Percentiles rank a stretch among this genome's conserved stretches.
These are phyloP conservation scores for Geotrichum siamense DNA, from an alignment of 1,139 yeast species.

Conservation along the genomic window DNA sequence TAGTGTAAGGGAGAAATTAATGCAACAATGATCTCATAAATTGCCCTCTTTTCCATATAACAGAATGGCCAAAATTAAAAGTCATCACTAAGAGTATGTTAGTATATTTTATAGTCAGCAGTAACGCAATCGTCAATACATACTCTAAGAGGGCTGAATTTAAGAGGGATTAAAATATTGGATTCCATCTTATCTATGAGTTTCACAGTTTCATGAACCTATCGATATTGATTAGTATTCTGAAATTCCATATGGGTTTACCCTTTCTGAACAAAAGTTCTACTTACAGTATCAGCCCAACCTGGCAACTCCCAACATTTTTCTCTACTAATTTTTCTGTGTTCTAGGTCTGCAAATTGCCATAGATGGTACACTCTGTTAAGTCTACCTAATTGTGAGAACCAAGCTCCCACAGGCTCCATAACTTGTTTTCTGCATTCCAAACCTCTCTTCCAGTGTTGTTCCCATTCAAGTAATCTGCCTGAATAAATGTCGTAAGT, in stretches of 20 bases:
- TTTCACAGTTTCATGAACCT: slow-evolving; percentile 39
- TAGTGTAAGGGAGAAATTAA: no score
- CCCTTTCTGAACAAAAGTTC: neutral
- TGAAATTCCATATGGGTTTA: neutral
- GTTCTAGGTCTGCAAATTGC: slow-evolving; percentile 42
- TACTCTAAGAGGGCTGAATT: slow-evolving; percentile 35
- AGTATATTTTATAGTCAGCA: no score
- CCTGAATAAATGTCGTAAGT: slow-evolving; percentile 39
- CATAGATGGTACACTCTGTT: slow-evolving; percentile 40
- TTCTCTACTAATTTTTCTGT: slow-evolving; percentile 37
- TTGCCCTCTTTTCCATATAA: no score
- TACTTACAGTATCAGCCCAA: slow-evolving; percentile 36
- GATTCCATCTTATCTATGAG: slow-evolving; percentile 38
- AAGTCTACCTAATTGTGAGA: slow-evolving; percentile 37
- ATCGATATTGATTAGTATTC: slow-evolving; percentile 2
- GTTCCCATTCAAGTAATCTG: slow-evolving; percentile 39
- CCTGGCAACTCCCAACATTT: slow-evolving; percentile 42
- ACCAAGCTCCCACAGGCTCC: slow-evolving; percentile 45
- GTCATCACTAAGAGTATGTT: no score
- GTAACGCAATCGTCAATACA: no score
- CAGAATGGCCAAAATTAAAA: no score
- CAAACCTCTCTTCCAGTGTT: slow-evolving; percentile 38
- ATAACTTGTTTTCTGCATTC: slow-evolving; percentile 40
- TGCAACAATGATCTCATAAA: no score
- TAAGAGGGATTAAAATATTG: slow-evolving; percentile 37